These are phyloP conservation scores for Neofusicoccum cordaticola DNA, from an alignment of 2,329 filamentous ascomycete species.

Conservation along the genomic window DNA sequence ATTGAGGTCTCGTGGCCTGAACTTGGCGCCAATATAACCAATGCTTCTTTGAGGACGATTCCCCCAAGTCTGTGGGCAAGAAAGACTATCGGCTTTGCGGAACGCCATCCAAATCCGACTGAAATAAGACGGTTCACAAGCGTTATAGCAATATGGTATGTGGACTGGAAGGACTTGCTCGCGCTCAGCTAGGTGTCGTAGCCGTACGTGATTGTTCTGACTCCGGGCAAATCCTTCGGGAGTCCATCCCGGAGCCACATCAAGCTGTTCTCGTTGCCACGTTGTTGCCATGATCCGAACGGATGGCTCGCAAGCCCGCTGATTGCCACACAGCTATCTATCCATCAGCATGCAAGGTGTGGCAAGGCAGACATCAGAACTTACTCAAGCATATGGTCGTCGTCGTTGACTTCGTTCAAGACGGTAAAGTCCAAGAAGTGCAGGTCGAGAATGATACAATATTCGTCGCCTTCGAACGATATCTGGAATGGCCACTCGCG, in stretches of 20 bases:
- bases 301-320: background rate
- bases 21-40: background rate
- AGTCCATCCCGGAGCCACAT: constrained; percentile 1
- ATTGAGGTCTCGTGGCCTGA: background rate
- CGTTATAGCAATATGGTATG: background rate
- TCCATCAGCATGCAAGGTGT: background rate
- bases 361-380: background rate
- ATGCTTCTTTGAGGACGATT: background rate
- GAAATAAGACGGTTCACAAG: background rate
- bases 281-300: background rate
- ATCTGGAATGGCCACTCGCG: background rate
- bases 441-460: background rate
- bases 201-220: background rate
- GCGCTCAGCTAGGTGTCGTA: background rate
- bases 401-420: background rate
- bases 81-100: background rate
- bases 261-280: background rate
- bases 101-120: background rate
- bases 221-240: background rate
- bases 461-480: background rate
- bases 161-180: background rate
- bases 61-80: background rate
- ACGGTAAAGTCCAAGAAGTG: background rate
- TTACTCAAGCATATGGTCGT: background rate
- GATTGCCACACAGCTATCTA: background rate